Evolutionary conservation across 805 yeast genomes (phyloP).

Genomic region (Zygosaccharomyces lentus): DNA sequence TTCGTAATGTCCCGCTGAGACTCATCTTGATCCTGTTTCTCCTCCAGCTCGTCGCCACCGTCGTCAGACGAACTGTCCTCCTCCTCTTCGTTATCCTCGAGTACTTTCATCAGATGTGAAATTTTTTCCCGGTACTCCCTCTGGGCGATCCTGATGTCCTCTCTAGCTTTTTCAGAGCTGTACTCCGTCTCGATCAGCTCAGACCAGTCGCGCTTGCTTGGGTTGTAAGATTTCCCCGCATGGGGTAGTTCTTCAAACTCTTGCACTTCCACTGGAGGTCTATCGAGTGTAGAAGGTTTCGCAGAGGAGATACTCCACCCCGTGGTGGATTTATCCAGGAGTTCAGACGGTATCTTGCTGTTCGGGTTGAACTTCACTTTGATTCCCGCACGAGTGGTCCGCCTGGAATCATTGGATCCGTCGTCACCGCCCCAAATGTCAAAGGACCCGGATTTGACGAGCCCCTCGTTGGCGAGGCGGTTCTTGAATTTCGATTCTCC

Average conservation of each 20-base stretch:
- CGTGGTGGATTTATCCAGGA: slow-evolving; percentile 38
- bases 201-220: slow-evolving; percentile 81
- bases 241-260: slow-evolving; percentile 55
- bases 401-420: slow-evolving; percentile 11
- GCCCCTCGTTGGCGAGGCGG: slow-evolving; percentile 54
- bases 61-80: slow-evolving; percentile 36
- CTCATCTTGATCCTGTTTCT: slow-evolving; percentile 34
- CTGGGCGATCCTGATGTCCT: slow-evolving; percentile 56
- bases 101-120: slow-evolving; percentile 56
- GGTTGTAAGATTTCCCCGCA: slow-evolving; percentile 89
- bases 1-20: slow-evolving; percentile 30
- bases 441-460: slow-evolving; percentile 44
- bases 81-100: slow-evolving; percentile 56
- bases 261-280: slow-evolving; percentile 50
- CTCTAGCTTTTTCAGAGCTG: slow-evolving; percentile 59
- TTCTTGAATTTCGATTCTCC: slow-evolving; percentile 51
- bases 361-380: slow-evolving; percentile 21
- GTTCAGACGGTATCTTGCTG: slow-evolving; percentile 38
- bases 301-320: slow-evolving; percentile 51
- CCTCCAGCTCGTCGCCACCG: slow-evolving; percentile 36
- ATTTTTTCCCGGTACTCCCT: slow-evolving; percentile 63
- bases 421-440: slow-evolving; percentile 68
- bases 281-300: slow-evolving; percentile 51
- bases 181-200: slow-evolving; percentile 63
- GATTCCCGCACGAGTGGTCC: slow-evolving; percentile 31